phyloP scores from a whole-genome alignment of 1,139 yeast species.

The Magnusiomyces paraingens region DNA sequence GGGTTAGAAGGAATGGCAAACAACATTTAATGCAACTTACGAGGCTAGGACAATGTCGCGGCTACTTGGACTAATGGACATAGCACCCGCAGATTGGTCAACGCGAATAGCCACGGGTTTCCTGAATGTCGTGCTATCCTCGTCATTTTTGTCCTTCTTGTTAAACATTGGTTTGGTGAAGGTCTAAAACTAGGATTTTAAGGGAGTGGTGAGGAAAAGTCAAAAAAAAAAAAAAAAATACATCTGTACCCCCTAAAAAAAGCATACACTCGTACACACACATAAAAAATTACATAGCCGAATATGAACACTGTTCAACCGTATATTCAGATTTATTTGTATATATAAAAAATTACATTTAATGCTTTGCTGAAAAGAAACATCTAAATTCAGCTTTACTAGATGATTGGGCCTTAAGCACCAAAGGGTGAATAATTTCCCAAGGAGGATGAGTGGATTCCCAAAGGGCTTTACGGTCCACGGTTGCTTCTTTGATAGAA shows the following conservation, averaged over 20 bases:
- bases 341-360: not conserved
- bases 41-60: conserved; percentile 92
- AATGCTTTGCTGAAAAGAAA: not conserved
- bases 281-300: not conserved
- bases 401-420: conserved; percentile 19
- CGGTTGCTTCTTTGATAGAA: conserved; percentile 25
- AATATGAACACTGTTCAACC: too few relatives aligned
- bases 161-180: conserved; percentile 8
- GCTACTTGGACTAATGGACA: conserved; percentile 88
- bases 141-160: conserved; percentile 1
- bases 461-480: conserved; percentile 24
- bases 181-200: conserved; percentile 7
- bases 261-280: not conserved
- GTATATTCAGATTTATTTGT: not conserved
- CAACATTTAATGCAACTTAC: conserved; percentile 22
- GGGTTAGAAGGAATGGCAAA: not conserved
- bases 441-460: conserved; percentile 24
- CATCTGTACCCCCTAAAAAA: too few relatives aligned
- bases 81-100: conserved; percentile 90
- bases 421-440: conserved; percentile 22
- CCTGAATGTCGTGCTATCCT: not conserved
- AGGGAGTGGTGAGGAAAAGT: not conserved
- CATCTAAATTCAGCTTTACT: conserved; percentile 12
- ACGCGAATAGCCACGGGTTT: conserved; percentile 59
- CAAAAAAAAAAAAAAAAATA: too few relatives aligned